Conservation (phyloP, 192 early-diverging fungal genomes). For the Piromyces finnis region DNA sequence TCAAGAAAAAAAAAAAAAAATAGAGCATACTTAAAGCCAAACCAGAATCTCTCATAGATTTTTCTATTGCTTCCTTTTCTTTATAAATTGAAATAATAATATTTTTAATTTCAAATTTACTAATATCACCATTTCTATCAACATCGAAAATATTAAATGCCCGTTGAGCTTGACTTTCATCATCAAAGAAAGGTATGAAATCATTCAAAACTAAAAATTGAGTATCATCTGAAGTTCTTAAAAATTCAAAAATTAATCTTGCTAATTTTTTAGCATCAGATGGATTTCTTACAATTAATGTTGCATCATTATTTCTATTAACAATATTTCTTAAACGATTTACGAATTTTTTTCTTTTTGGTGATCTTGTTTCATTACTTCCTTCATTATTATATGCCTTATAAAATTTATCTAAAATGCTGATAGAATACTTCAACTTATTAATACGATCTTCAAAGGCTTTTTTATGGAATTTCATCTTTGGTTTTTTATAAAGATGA, state of each 20-base stretch:
- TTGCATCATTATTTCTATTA: background rate
- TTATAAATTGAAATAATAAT: slow-evolving; percentile 62
- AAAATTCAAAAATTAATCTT: background rate
- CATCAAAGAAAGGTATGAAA: slow-evolving; percentile 57
- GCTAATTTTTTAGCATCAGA: background rate
- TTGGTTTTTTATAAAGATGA: too few relatives aligned
- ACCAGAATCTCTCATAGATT: slow-evolving; percentile 59
- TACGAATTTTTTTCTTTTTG: background rate
- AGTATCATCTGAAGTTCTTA: background rate
- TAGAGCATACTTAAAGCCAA: slow-evolving; percentile 59
- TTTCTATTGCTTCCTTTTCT: slow-evolving; percentile 54
- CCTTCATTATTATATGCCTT: background rate
- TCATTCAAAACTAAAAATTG: slow-evolving; percentile 27
- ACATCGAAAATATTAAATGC: slow-evolving; percentile 77
- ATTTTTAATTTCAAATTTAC: slow-evolving; percentile 62
- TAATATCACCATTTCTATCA: slow-evolving; percentile 75
- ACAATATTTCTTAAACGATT: background rate
- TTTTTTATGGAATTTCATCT: background rate
- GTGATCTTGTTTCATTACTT: background rate
- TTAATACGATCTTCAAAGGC: background rate
- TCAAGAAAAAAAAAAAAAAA: too few relatives aligned
- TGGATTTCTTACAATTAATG: background rate
- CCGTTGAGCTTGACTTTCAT: slow-evolving; percentile 46
- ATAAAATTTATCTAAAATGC: background rate
- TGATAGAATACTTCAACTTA: background rate